Evolutionary conservation across 202 grass and related monocot species (phyloP).

Genomic region (Hordeum pubiflorum): DNA sequence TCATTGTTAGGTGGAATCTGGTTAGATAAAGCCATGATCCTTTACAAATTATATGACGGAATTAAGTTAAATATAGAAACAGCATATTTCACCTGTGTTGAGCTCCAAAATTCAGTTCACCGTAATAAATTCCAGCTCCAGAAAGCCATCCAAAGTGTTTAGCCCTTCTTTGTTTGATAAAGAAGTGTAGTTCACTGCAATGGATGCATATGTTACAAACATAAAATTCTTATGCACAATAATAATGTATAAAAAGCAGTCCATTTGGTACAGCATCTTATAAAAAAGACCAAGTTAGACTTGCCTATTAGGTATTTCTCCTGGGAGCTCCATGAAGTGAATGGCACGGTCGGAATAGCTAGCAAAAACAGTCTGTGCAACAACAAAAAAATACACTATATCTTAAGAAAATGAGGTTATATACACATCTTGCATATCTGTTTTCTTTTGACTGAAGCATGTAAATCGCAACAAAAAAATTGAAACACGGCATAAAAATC

Average conservation of each 20-base stretch:
- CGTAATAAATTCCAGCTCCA: conserved; percentile 90
- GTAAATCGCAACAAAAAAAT: conserved; percentile 6
- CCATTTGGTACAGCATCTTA: neutral
- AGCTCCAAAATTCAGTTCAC: conserved; percentile 92
- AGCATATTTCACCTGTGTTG: conserved; percentile 67
- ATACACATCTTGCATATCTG: neutral
- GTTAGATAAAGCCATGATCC: neutral
- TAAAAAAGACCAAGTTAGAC: conserved; percentile 10
- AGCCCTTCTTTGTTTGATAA: conserved; percentile 93
- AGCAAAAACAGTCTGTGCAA: conserved; percentile 75
- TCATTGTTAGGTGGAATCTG: neutral
- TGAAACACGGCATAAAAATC: neutral
- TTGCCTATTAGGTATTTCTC: conserved; percentile 94
- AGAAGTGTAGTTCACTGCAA: conserved; percentile 90
- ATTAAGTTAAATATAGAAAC: neutral
- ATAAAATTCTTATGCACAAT: neutral
- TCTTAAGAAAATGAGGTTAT: neutral
- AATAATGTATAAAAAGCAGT: neutral
- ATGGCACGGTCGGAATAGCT: conserved; percentile 69
- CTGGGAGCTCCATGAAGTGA: conserved; percentile 97
- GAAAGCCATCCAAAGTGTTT: conserved; percentile 99
- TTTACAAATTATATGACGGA: neutral
- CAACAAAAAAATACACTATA: neutral
- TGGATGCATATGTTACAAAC: conserved; percentile 17
- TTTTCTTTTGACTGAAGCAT: neutral